A percentile compares a stretch with the other conserved stretches of the same genome.
These are phyloP conservation scores for Suillus weaverae DNA, from an alignment of 768 basidiomycete genomes.

Conservation along the genomic window DNA sequence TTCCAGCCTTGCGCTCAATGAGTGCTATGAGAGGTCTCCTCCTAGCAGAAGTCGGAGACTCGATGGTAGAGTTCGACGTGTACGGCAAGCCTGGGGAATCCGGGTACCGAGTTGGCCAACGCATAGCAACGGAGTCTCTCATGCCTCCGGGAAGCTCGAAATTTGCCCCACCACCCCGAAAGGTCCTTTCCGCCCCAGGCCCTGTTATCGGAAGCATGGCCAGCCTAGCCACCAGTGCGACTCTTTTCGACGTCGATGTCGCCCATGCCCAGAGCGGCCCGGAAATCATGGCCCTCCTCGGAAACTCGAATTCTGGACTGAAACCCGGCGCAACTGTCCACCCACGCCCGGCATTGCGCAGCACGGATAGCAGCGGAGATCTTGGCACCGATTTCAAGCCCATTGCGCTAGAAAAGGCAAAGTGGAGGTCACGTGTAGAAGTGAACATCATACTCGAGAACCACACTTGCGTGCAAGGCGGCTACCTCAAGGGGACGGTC, in stretches of 20 bases:
- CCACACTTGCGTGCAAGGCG: constrained; percentile 79
- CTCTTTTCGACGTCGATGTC: constrained; percentile 52
- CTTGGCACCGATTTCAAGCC: constrained; percentile 21
- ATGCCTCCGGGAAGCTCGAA: constrained; percentile 31
- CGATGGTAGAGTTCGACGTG: constrained; percentile 46
- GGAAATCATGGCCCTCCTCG: constrained; percentile 63
- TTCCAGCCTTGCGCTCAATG: constrained; percentile 34
- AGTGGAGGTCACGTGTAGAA: constrained; percentile 72
- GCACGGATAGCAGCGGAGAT: constrained; percentile 8
- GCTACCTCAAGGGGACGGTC: constrained; percentile 66
- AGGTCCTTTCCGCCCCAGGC: constrained; percentile 9
- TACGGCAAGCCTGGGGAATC: constrained; percentile 34
- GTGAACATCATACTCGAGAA: constrained; percentile 79
- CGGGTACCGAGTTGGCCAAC: constrained; percentile 41
- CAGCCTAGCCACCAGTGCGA: constrained; percentile 47
- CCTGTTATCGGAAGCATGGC: background rate
- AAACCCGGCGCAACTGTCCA: constrained; percentile 52
- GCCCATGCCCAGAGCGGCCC: constrained; percentile 50
- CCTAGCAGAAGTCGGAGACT: constrained; percentile 47
- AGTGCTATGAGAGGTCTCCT: constrained; percentile 48
- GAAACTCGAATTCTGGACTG: constrained; percentile 56
- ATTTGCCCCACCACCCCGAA: background rate
- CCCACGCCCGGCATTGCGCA: constrained; percentile 24
- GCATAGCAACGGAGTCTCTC: constrained; percentile 34
- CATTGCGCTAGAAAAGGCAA: constrained; percentile 69